Conservation (phyloP, 2,329 filamentous ascomycete species). For the Trichoderma sp. region DNA sequence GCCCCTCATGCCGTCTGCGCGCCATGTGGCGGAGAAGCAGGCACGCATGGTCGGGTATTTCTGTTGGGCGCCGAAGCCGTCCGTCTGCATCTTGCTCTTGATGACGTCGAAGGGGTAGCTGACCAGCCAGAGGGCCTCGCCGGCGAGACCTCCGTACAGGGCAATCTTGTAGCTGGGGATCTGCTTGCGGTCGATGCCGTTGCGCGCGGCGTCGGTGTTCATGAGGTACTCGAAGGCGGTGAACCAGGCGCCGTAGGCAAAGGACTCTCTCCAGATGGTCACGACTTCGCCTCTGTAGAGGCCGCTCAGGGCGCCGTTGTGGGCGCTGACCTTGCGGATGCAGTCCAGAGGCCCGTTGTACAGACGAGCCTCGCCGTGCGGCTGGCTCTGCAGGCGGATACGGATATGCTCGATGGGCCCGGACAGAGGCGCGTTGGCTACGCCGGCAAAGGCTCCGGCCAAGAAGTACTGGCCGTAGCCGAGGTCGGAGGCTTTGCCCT, state of each 20-base stretch:
- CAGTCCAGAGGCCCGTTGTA: constrained; percentile 88
- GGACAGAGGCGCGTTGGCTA: constrained; percentile 85
- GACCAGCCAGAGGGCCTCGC: constrained; percentile 87
- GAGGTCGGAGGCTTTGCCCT: constrained; percentile 60
- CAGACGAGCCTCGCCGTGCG: constrained; percentile 73
- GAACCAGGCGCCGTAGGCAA: constrained; percentile 97
- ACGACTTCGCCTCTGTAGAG: constrained; percentile 86
- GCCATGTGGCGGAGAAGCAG: constrained; percentile 81
- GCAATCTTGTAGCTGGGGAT: constrained; percentile 84
- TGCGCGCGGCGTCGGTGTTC: constrained; percentile 80
- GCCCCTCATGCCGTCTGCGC: constrained; percentile 69
- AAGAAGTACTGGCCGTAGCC: constrained; percentile 85
- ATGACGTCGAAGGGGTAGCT: constrained; percentile 96
- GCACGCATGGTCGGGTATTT: constrained; percentile 80
- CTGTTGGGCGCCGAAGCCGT: constrained; percentile 73
- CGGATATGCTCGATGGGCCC: constrained; percentile 95
- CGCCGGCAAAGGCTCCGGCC: constrained; percentile 85
- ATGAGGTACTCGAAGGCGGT: constrained; percentile 93
- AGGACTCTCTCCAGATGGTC: constrained; percentile 82
- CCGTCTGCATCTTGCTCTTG: constrained; percentile 99
- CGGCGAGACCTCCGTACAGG: constrained; percentile 86
- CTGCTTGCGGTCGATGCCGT: constrained; percentile 69
- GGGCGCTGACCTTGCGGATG: constrained; percentile 72
- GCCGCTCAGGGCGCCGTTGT: constrained; percentile 63
- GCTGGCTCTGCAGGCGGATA: constrained; percentile 93